A percentile compares a stretch with the other conserved stretches of the same genome.
Evolutionary conservation across 192 early-diverging fungal genomes (phyloP).

Genomic region (Piromyces finnis): DNA sequence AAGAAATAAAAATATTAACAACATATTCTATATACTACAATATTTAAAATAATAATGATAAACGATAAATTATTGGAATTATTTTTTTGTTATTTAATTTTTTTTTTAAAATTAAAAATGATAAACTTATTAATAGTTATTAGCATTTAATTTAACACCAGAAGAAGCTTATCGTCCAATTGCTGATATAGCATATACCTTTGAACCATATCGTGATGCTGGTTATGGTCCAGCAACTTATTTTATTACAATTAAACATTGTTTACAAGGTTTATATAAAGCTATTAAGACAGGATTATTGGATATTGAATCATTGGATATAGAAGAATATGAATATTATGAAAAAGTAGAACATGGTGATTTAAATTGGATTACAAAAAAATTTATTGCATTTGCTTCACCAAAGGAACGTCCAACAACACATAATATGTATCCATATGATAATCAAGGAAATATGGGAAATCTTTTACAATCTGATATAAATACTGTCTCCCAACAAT

Average conservation of each 20-base stretch:
- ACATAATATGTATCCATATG: neutral
- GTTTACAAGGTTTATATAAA: slow-evolving; percentile 39
- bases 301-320: slow-evolving; percentile 32
- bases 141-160: slow-evolving; percentile 14
- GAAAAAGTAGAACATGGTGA: slow-evolving; percentile 51
- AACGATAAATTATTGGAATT: no score
- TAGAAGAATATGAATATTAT: slow-evolving; percentile 54
- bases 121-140: neutral
- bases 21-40: no score
- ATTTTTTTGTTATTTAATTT: no score
- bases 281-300: slow-evolving; percentile 35
- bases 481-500: neutral
- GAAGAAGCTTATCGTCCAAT: slow-evolving; percentile 40
- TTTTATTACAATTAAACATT: slow-evolving; percentile 45
- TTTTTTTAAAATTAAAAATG: no score
- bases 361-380: slow-evolving; percentile 53
- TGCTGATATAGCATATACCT: slow-evolving; percentile 16
- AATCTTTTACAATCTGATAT: neutral
- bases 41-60: no score
- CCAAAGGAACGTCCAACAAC: slow-evolving; percentile 31
- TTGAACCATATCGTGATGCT: slow-evolving; percentile 51
- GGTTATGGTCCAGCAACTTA: slow-evolving; percentile 47
- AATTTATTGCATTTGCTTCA: slow-evolving; percentile 49
- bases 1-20: no score
- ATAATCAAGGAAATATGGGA: neutral